Percentiles rank a stretch among this genome's conserved stretches.
These are phyloP conservation scores for Cinnamomum chago DNA, from an alignment of 164 flowering plant genomes.

Conservation along the genomic window DNA sequence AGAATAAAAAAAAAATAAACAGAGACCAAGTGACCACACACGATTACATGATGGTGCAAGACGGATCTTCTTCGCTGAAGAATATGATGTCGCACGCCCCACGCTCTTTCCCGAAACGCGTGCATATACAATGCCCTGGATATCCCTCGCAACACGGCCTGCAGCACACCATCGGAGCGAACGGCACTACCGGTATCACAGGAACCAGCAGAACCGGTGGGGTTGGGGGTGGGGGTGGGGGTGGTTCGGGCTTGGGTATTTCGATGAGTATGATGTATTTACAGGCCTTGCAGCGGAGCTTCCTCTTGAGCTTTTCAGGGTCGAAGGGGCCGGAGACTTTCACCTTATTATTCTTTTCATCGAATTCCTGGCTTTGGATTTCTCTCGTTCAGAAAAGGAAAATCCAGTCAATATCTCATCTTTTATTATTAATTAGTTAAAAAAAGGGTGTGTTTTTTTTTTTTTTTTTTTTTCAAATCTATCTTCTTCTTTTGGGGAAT, in stretches of 20 bases:
- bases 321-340: constrained; percentile 16
- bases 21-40: background rate
- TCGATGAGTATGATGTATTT: constrained; percentile 7
- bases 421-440: too few species aligned
- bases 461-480: background rate
- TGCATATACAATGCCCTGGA: background rate
- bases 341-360: constrained; percentile 12
- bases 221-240: background rate
- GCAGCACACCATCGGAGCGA: background rate
- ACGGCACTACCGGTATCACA: background rate
- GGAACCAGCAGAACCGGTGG: background rate
- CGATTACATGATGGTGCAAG: constrained; percentile 8
- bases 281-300: constrained; percentile 14
- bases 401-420: background rate
- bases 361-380: constrained; percentile 10
- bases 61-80: constrained; percentile 14
- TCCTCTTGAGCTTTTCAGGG: constrained; percentile 11
- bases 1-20: too few species aligned
- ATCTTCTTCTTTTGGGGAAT: background rate
- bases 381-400: constrained; percentile 5
- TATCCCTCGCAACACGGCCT: constrained; percentile 3
- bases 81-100: background rate
- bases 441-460: too few species aligned
- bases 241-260: constrained; percentile 1
- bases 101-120: background rate